Evolutionary conservation across 2,329 filamentous ascomycete species (phyloP).

Genomic region (Alternaria viburni): DNA sequence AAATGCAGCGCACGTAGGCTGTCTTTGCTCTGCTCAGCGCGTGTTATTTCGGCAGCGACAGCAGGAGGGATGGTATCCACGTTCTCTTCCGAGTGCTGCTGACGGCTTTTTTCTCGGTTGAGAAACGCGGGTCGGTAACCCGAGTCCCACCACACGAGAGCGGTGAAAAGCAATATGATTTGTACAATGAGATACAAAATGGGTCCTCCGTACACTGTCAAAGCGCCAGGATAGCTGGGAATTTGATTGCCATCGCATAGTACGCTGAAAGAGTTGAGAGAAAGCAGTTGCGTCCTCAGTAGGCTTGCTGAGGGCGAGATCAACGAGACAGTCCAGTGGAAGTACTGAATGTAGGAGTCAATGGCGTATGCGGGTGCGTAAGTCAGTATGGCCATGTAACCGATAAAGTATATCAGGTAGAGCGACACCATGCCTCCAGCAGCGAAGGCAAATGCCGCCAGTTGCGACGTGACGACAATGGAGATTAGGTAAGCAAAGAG

Average conservation of each 20-base stretch:
- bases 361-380: conserved; percentile 74
- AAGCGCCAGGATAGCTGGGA: conserved; percentile 70
- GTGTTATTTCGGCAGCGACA: conserved; percentile 67
- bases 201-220: conserved; percentile 80
- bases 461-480: conserved; percentile 76
- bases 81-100: conserved; percentile 52
- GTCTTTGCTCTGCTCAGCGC: conserved; percentile 67
- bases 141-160: conserved; percentile 81
- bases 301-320: conserved; percentile 80
- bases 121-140: conserved; percentile 66
- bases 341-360: conserved; percentile 69
- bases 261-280: conserved; percentile 83
- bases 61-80: conserved; percentile 59
- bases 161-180: conserved; percentile 69
- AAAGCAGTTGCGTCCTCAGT: conserved; percentile 74
- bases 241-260: conserved; percentile 70
- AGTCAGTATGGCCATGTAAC: conserved; percentile 67
- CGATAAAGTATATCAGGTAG: conserved; percentile 58
- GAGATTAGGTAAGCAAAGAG: conserved; percentile 82
- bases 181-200: conserved; percentile 84
- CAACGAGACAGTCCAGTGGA: conserved; percentile 76
- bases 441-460: conserved; percentile 83
- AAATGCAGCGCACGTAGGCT: conserved; percentile 81
- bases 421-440: conserved; percentile 72
- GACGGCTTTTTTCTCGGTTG: conserved; percentile 41